These are phyloP conservation scores for Gracilaria caudata DNA, from an alignment of 23 red algal species.

Conservation along the genomic window DNA sequence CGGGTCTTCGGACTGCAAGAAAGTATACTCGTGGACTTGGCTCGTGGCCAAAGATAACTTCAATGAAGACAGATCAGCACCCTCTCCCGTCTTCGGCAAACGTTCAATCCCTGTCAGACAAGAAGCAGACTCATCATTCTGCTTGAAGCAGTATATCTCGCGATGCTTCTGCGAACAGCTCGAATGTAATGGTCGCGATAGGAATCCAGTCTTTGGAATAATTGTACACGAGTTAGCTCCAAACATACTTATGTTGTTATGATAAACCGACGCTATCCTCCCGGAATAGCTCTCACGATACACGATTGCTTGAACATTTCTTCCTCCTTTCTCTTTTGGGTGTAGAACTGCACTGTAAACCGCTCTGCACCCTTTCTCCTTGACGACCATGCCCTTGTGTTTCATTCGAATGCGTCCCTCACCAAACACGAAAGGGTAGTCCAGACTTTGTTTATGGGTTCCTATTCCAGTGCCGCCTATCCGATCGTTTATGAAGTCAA, in stretches of 20 bases:
- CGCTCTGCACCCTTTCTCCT: conserved; percentile 32
- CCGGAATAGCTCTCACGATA: conserved; percentile 13
- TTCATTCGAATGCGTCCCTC: conserved; percentile 9
- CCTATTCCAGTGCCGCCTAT: too few species aligned
- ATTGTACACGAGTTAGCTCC: neutral
- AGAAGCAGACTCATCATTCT: neutral
- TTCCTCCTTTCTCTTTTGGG: neutral
- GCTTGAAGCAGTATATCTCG: neutral
- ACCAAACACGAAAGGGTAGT: conserved; percentile 5
- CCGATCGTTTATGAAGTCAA: too few species aligned
- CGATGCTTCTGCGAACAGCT: neutral
- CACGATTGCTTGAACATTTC: neutral
- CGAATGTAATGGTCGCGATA: neutral
- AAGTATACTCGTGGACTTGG: neutral
- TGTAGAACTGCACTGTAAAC: conserved; percentile 11
- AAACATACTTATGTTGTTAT: neutral
- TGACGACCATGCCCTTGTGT: conserved; percentile 22
- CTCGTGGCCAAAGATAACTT: neutral
- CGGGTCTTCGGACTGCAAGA: conserved; percentile 38
- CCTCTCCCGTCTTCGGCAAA: neutral
- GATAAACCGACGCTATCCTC: conserved; percentile 1
- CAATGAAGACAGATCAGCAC: neutral
- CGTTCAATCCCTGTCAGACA: neutral
- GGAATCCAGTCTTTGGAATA: neutral
- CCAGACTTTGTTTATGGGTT: too few species aligned